A percentile compares a stretch with the other conserved stretches of the same genome.
These are phyloP conservation scores for Leishmania martiniquensis DNA, from an alignment of 208 protist species.

Conservation along the genomic window DNA sequence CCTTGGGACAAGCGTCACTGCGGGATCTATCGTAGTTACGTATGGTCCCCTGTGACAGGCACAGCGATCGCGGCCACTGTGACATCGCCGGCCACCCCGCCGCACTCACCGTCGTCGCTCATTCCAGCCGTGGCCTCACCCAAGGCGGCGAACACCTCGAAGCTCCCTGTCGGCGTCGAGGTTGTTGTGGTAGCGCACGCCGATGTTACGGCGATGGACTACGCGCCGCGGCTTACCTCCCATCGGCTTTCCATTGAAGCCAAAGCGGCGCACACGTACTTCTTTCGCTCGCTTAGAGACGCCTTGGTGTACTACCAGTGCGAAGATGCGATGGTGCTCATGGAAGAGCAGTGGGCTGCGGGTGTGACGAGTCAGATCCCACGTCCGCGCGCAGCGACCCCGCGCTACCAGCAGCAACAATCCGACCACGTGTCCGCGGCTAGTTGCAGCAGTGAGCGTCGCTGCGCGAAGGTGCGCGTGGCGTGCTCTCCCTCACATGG, in stretches of 20 bases:
- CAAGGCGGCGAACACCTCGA: neutral
- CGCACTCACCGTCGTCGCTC: neutral
- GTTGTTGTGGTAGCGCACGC: slow-evolving; percentile 65
- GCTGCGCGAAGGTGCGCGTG: neutral
- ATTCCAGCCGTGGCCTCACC: neutral
- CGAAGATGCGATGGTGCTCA: slow-evolving; percentile 34
- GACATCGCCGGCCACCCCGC: neutral
- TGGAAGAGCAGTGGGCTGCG: slow-evolving; percentile 41
- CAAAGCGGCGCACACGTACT: slow-evolving; percentile 51
- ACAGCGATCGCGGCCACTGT: slow-evolving; percentile 3
- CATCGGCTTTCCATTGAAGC: slow-evolving; percentile 77
- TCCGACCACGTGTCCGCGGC: neutral
- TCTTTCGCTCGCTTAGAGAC: slow-evolving; percentile 53
- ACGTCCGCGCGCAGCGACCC: neutral
- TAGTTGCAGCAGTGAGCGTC: neutral
- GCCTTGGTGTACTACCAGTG: slow-evolving; percentile 64
- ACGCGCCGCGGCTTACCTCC: slow-evolving; percentile 52
- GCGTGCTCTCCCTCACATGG: neutral
- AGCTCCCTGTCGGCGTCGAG: slow-evolving; percentile 43
- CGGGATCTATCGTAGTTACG: neutral
- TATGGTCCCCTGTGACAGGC: slow-evolving; percentile 15
- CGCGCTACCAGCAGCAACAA: neutral
- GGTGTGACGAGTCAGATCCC: slow-evolving; percentile 41
- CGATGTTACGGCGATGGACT: slow-evolving; percentile 78
- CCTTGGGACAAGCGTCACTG: neutral